Base-by-base conservation (phyloP, 306 rosid genomes). In the Carpinus viminea region DNA sequence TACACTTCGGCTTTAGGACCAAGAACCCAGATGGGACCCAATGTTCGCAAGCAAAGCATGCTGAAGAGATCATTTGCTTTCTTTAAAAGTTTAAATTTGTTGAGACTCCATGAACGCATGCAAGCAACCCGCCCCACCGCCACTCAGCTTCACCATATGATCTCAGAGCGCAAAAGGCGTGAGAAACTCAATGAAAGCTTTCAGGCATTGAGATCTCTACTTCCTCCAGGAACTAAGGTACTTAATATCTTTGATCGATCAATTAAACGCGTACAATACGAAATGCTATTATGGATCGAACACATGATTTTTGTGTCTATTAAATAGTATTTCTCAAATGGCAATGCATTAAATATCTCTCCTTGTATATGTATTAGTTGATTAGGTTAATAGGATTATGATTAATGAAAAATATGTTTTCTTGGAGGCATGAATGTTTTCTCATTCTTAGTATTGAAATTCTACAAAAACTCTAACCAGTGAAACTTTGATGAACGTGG, bases 161-260 rank as follows among this genome's bases (percentile, higher is more conserved):
- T 95, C 60, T 87, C 92, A 0, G 98, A 95, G 77, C 85, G 98
- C 57, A 87, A 87, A 55, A 77, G 98, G 68, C 93, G 98, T n/a
- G 93, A 90, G 87, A 91, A 92, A 52, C 85, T 95, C 59, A 95
- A 91, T 45, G 91, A 91, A 61, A 92, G 91, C 83, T 95, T 95
- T 38, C 96, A 85, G 54, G 83, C 88, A 12, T 90, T 95, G 82
- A 78, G 90, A 83, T 56, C 96, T 12, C 74, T 91, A 6, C 98
- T 95, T 66, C 98, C 98, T 21, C 89, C 89, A 0, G 96, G 90
- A 85, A 92, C 98, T 20, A 95, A 95, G 97, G 98, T 94, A 85
- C 60, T 3, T 13, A 2, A 26, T 52, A 2, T 16, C 20, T n/a
- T 38, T 18, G 26, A 66, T 24, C 26, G 26, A 24, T 24, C 26